A percentile compares a stretch with the other conserved stretches of the same genome.
Conservation (phyloP, 441 rosid species). For the Manihot esculenta region DNA sequence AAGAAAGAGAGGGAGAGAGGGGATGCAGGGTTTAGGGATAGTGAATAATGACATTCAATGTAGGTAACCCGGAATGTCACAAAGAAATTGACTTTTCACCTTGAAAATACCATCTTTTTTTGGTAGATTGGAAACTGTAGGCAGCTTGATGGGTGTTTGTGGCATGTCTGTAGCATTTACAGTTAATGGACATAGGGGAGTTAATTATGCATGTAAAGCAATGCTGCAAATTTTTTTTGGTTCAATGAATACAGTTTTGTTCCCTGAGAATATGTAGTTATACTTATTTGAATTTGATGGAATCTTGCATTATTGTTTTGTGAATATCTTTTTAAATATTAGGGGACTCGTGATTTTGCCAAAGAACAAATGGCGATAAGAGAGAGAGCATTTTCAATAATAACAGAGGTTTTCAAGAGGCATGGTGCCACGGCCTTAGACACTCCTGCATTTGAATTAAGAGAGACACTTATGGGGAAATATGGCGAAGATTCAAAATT, state of each 20-base stretch:
- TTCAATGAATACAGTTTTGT: neutral
- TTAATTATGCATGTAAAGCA: neutral
- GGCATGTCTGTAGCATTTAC: neutral
- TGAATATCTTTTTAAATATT: slow-evolving; percentile 23
- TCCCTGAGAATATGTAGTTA: too few species aligned
- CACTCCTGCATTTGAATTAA: slow-evolving; percentile 94
- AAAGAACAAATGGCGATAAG: slow-evolving; percentile 83
- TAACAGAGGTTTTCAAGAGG: slow-evolving; percentile 73
- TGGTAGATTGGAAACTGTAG: neutral
- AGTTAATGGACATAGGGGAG: neutral
- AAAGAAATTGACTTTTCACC: neutral
- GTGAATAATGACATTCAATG: neutral
- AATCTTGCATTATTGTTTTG: slow-evolving; percentile 6
- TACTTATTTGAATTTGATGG: too few species aligned
- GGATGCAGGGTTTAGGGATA: neutral
- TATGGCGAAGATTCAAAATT: slow-evolving; percentile 96
- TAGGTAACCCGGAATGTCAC: neutral
- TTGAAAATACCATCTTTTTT: neutral
- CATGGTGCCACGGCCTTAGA: slow-evolving; percentile 91
- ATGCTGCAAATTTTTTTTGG: neutral
- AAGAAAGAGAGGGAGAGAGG: neutral
- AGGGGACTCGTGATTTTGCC: slow-evolving; percentile 95
- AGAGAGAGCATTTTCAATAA: slow-evolving; percentile 78
- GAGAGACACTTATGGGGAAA: slow-evolving; percentile 93
- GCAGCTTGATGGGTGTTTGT: neutral